These are phyloP conservation scores for Gnomoniopsis sp. DNA, from an alignment of 2,329 filamentous ascomycete species.

Conservation along the genomic window DNA sequence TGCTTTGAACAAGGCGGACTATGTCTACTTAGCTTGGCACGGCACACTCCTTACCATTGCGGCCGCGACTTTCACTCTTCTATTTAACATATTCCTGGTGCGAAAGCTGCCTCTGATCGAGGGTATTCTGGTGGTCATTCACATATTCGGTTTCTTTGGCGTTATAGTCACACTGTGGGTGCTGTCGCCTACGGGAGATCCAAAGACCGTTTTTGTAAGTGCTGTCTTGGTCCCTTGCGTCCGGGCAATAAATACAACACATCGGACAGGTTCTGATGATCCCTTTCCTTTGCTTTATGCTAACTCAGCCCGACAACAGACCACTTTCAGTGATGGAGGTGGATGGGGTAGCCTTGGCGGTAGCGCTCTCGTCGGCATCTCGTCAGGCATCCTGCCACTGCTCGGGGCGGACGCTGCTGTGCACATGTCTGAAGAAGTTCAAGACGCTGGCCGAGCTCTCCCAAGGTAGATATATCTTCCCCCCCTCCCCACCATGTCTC, in stretches of 20 bases:
- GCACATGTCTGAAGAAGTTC: slow-evolving; percentile 33
- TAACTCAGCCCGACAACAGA: neutral
- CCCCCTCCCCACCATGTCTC: neutral
- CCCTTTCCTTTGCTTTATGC: too few species aligned
- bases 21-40: neutral
- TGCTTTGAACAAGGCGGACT: neutral
- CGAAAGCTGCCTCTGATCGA: slow-evolving; percentile 39
- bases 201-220: neutral
- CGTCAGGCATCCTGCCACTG: slow-evolving; percentile 33
- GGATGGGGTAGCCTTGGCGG: slow-evolving; percentile 31
- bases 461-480: slow-evolving; percentile 19
- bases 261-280: too few species aligned
- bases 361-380: slow-evolving; percentile 35
- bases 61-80: slow-evolving; percentile 29
- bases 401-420: slow-evolving; percentile 29
- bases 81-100: slow-evolving; percentile 42
- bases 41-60: neutral
- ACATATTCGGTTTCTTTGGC: slow-evolving; percentile 40
- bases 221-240: too few species aligned
- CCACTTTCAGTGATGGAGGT: slow-evolving; percentile 20
- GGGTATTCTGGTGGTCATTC: slow-evolving; percentile 39
- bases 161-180: slow-evolving; percentile 38
- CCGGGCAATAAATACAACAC: too few species aligned
- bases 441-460: slow-evolving; percentile 22
- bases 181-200: slow-evolving; percentile 28